phyloP scores from a whole-genome alignment of 2,329 filamentous ascomycete species.

The Penicillium sp. region DNA sequence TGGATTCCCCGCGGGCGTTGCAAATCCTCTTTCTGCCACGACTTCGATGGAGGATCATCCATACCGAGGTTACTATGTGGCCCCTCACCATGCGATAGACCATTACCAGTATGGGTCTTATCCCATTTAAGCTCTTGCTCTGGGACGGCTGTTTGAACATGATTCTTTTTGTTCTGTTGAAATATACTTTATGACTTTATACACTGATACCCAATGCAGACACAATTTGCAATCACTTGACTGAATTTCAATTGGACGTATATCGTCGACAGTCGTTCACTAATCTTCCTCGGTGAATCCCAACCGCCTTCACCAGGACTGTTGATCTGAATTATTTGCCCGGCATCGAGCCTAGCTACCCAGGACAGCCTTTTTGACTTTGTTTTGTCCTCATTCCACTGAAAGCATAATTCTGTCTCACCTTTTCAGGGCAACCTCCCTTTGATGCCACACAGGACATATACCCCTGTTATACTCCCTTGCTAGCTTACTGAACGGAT shows the following conservation, averaged over 20 bases:
- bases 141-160: not conserved
- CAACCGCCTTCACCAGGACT: too few relatives aligned
- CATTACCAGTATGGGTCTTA: constrained; percentile 25
- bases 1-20: constrained; percentile 44
- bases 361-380: too few relatives aligned
- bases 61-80: constrained; percentile 74
- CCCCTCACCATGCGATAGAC: constrained; percentile 48
- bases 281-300: too few relatives aligned
- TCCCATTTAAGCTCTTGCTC: constrained; percentile 5
- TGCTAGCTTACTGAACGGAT: too few relatives aligned
- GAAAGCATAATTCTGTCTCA: too few relatives aligned
- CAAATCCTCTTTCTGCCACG: constrained; percentile 65
- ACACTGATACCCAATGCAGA: not conserved
- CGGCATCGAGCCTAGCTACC: too few relatives aligned
- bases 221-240: not conserved
- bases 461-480: too few relatives aligned
- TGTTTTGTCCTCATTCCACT: too few relatives aligned
- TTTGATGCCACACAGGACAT: too few relatives aligned
- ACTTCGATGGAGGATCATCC: constrained; percentile 73
- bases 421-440: too few relatives aligned
- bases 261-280: too few relatives aligned
- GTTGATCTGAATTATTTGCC: too few relatives aligned
- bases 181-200: not conserved
- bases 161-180: not conserved
- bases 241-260: not conserved